Base-by-base conservation (phyloP, 371 early-diverging fungal species). In the Apophysomyces variabilis region DNA sequence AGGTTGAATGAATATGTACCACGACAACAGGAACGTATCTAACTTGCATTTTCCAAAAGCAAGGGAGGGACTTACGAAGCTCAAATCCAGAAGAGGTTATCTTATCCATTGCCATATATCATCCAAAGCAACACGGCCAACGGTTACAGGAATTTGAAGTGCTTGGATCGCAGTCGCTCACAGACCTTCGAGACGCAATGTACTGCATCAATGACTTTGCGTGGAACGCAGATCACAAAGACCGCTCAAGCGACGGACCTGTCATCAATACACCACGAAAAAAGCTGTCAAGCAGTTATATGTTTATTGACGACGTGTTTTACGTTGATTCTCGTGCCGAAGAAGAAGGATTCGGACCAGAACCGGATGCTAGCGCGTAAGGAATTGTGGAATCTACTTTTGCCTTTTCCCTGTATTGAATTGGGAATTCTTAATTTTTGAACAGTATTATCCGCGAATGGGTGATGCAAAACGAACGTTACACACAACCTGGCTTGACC, bases 81-180 rank as follows among this genome's bases (percentile, higher is more conserved):
- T 35, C 16, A 5, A 58, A 4, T 6, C 37, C 26, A n/a, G 39
- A 32, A 7, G 69, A 70, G 50, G 64, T 70, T 4, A 61, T 77
- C 4, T 61, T 78, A 3, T 64, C 70, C 8, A 61, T 83, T 1
- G 68, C 72, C 8, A 46, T 83, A 1, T 83, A 77, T 61, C 71
- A 75, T 41, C 68, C 77, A 41, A 14, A 60, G 1, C 73, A 60
- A 13, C 61, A 75, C 0, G 16, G 61, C 8, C 54, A 59, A 11
- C 78, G 76, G 14, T 64, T 72, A 57, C 84, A 82, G 59, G 83
- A 83, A 54, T 80, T 82, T 39, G 70, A 76, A n/a, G 61, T 86
- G 1, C 62, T 85, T 37, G 85, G 88, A 0, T 75, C 72, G 0
- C 82, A 84, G 35, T 61, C 64, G 0, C 38, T 87, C 12, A 60